Evolutionary conservation across 2,329 filamentous ascomycete genomes (phyloP).

Genomic region (Alternaria sp.): DNA sequence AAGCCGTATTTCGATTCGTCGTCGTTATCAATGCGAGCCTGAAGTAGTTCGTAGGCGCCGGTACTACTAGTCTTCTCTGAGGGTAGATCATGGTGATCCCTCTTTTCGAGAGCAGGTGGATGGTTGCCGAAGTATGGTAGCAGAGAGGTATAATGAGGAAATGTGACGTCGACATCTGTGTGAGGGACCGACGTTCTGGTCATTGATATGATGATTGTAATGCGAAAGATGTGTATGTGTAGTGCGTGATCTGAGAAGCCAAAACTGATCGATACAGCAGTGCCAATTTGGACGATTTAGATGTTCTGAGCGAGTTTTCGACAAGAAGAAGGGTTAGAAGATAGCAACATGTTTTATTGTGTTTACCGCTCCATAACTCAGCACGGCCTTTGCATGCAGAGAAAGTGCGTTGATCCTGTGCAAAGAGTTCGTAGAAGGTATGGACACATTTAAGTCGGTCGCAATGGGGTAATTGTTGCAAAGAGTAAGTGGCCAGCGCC

Average conservation of each 20-base stretch:
- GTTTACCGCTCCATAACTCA: not conserved
- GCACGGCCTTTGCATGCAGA: not conserved
- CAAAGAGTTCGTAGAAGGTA: not conserved
- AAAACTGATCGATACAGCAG: not conserved
- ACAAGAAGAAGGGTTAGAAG: not conserved
- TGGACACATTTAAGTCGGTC: not conserved
- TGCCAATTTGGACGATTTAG: not conserved
- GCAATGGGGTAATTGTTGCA: not conserved
- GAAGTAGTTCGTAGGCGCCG: not conserved
- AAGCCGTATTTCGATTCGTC: slow-evolving; percentile 23
- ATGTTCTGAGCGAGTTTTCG: not conserved
- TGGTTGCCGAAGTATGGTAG: slow-evolving; percentile 22
- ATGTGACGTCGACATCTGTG: slow-evolving; percentile 12
- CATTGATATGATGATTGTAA: not conserved
- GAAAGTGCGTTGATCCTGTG: not conserved
- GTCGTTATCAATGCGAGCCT: not conserved
- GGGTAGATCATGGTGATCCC: not conserved
- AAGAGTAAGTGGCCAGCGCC: not conserved
- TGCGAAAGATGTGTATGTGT: slow-evolving; percentile 9
- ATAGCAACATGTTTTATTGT: not conserved
- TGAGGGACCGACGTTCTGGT: slow-evolving; percentile 9
- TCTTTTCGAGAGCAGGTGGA: not conserved
- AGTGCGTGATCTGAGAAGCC: slow-evolving; percentile 14
- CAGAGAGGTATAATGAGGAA: slow-evolving; percentile 20
- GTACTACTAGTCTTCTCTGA: not conserved